Base-by-base conservation (phyloP, 352 stramenopile genomes). In the Pelagophyceae sp. region DNA sequence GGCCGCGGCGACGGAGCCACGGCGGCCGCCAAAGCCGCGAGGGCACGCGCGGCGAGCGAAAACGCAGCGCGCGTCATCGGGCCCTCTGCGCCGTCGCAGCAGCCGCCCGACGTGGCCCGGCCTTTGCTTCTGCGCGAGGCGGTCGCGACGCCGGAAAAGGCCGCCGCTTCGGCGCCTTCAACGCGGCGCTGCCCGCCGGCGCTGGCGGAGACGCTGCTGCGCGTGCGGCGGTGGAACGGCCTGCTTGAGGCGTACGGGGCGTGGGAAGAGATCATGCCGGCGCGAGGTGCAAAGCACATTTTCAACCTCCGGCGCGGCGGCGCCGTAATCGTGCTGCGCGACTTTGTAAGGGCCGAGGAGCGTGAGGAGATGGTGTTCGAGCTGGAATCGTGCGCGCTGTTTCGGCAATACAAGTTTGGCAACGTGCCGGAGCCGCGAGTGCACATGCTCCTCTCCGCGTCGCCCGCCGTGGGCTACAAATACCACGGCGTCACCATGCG, bases 401-500 rank as follows among this genome's bases (percentile, higher is more conserved):
- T 83, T 74, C 76, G 82, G 29, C 82, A 86, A 69, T 86, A 86
- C 75, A 69, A 79, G 63, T 82, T 82, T 38, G 67, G 67, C 67
- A 74, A 74, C 38, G 67, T 74, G 1, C 67, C 67, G 11, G 82
- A 86, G 65, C 80, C 82, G 32, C 72, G 82, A n/a, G 80, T 82
- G 1, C 82, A 86, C 40, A 80, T 86, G 35, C 77, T 86, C n/a
- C 76, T 86, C 23, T 33, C 35, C 35, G 35, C 67, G 27, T 82
- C 79, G 3, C 80, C 79, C 0, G 65, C 64, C 27, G 38, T 75
- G 35, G 80, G 78, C 20, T 86, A 85, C 61, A 33, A 54, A 29
- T 86, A 86, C 45, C 80, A 86, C 76, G 80, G 79, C 45, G 76
- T 86, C 0, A 80, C 77, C 20, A 84, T 86, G 80, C 80, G 71